These are phyloP conservation scores for Capsicum chinense DNA, from an alignment of 257 asterid genomes.

Conservation along the genomic window DNA sequence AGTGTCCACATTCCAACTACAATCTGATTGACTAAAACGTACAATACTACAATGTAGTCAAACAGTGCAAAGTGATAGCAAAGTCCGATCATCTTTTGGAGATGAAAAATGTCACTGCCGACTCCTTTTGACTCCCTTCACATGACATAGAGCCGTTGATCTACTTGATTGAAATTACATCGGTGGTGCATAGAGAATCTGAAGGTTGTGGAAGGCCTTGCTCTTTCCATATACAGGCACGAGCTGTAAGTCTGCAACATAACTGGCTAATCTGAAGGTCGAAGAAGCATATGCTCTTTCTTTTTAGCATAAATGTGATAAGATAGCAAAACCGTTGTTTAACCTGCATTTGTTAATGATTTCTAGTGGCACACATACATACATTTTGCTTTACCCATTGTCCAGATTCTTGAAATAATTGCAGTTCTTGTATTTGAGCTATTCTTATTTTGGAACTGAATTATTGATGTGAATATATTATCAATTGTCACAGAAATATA, in stretches of 20 bases:
- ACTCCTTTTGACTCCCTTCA: not conserved
- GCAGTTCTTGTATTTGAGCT: not conserved
- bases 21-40: constrained; percentile 14
- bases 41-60: not conserved
- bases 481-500: not conserved
- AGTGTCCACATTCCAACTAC: not conserved
- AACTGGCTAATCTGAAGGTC: not conserved
- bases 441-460: not conserved
- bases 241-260: not conserved
- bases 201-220: not conserved
- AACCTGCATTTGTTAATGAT: not conserved
- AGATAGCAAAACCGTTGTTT: not conserved
- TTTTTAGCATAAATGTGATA: not conserved
- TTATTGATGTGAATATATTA: not conserved
- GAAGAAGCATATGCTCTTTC: not conserved
- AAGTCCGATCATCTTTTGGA: not conserved
- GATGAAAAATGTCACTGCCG: not conserved
- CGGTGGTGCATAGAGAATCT: not conserved
- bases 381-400: not conserved
- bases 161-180: not conserved
- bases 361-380: not conserved
- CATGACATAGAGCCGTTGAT: not conserved
- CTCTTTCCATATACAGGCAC: not conserved
- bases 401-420: not conserved
- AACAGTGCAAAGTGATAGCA: not conserved